These are phyloP conservation scores for Diplodia scrobiculata DNA, from an alignment of 2,329 filamentous ascomycete genomes.

Conservation along the genomic window DNA sequence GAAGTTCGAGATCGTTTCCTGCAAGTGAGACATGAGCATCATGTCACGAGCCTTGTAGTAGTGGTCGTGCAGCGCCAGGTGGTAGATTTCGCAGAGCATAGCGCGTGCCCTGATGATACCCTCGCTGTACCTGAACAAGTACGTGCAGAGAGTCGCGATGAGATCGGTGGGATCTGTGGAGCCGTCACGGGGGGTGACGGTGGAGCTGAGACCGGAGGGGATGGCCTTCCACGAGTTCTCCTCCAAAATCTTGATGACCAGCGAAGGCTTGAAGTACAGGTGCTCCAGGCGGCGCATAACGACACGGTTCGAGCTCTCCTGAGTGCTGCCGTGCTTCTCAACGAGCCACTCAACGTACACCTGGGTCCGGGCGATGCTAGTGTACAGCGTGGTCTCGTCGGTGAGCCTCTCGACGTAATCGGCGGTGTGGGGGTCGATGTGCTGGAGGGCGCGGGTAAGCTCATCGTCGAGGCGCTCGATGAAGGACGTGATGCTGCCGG, in stretches of 20 bases:
- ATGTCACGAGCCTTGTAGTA: conserved; percentile 98
- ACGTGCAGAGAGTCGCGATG: conserved; percentile 86
- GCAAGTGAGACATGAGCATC: conserved; percentile 99
- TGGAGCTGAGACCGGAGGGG: conserved; percentile 69
- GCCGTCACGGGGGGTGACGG: conserved; percentile 73
- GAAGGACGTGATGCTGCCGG: conserved; percentile 91
- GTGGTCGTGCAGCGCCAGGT: conserved; percentile 93
- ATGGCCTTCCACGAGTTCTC: conserved; percentile 89
- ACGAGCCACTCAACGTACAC: conserved; percentile 86
- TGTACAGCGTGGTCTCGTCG: conserved; percentile 88
- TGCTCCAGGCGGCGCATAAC: conserved; percentile 94
- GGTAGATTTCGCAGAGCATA: conserved; percentile 99
- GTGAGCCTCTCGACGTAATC: conserved; percentile 96
- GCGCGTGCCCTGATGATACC: conserved; percentile 94
- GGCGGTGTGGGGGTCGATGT: conserved; percentile 96
- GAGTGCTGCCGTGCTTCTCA: conserved; percentile 71
- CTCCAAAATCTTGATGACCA: conserved; percentile 91
- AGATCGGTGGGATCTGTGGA: conserved; percentile 71
- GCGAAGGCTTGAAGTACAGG: conserved; percentile 97
- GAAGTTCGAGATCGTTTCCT: conserved; percentile 95
- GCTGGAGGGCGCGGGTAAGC: conserved; percentile 93
- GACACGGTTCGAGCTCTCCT: conserved; percentile 88
- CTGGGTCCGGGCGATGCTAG: conserved; percentile 82
- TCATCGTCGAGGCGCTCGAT: conserved; percentile 96
- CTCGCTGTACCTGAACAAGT: conserved; percentile 91